Evolutionary conservation across 768 basidiomycete genomes (phyloP).

Genomic region (Peribolospora baueri): DNA sequence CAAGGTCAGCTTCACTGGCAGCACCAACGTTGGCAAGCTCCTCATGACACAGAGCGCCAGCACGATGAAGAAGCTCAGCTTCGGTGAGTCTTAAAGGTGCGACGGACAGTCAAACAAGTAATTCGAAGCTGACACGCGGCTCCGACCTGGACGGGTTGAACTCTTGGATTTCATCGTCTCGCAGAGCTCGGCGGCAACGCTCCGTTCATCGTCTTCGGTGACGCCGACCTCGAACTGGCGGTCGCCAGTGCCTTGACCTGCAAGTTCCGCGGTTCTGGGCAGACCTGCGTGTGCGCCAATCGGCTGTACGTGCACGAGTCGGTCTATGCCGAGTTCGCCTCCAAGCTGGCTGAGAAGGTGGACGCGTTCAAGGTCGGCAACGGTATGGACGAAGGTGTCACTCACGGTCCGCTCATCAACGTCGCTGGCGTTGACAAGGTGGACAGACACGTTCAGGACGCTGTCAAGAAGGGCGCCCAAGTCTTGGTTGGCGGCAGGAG

Average conservation of each 20-base stretch:
- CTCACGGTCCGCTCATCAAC: slow-evolving; percentile 90
- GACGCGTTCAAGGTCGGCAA: slow-evolving; percentile 42
- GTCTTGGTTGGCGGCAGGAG: slow-evolving; percentile 70
- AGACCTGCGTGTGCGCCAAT: slow-evolving; percentile 59
- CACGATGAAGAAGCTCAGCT: slow-evolving; percentile 20
- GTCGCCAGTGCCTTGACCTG: slow-evolving; percentile 38
- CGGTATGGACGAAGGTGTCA: slow-evolving; percentile 39
- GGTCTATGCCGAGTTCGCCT: slow-evolving; percentile 78
- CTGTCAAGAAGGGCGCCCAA: slow-evolving; percentile 58
- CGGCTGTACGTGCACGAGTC: slow-evolving; percentile 65
- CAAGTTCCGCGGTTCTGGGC: slow-evolving; percentile 33
- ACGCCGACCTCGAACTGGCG: slow-evolving; percentile 77
- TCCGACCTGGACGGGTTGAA: slow-evolving; percentile 18
- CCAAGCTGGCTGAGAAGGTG: slow-evolving; percentile 45
- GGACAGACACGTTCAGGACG: slow-evolving; percentile 61
- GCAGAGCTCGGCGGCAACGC: slow-evolving; percentile 76
- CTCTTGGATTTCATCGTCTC: too few relatives aligned
- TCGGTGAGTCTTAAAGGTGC: not conserved
- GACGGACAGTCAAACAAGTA: too few relatives aligned
- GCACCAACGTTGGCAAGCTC: slow-evolving; percentile 19
- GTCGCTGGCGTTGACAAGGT: slow-evolving; percentile 64
- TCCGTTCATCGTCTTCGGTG: slow-evolving; percentile 90
- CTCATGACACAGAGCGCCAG: slow-evolving; percentile 18
- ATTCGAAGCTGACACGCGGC: too few relatives aligned
- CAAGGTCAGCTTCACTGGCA: slow-evolving; percentile 76